Base-by-base conservation (phyloP, 768 basidiomycete species). In the Serpula lacrymans region DNA sequence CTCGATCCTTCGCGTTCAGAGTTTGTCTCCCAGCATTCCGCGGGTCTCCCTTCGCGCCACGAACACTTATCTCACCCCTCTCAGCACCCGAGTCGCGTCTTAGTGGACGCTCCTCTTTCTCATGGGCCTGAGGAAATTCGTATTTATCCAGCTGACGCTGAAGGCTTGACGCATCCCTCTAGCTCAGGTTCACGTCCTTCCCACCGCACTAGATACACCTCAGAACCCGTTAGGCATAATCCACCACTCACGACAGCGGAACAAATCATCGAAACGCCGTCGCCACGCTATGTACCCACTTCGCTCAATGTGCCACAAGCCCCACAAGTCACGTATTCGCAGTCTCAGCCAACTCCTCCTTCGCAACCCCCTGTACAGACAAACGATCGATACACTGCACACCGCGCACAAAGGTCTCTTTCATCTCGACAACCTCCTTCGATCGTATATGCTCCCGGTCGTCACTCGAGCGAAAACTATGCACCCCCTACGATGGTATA, bases 401-500 rank as follows among this genome's bases (percentile, higher is more conserved):
- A 49, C 42, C 67, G 59, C 48, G 69, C 66, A 48, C 70, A 61
- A 60, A 48, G 49, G 57, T 55, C n/a, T n/a, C n/a, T n/a, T n/a
- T 17, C 59, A 58, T 53, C 58, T 8, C 42, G 58, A 37, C 68
- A 72, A 21, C 71, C 73, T 3, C 77, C 80, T 21, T 72, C 77
- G 43, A 81, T 82, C 47, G 68, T 80, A 40, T 82, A 82, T 55
- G 78, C 80, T 14, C 75, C 80, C 3, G 41, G 31, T 61, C 72
- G 27, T 39, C 71, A 71, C 48, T 62, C 67, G 20, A 64, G 56
- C 39, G 65, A 75, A 38, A 71, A 73, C 49, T 84, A 84, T 48
- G 63, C 75, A 6, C 80, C 82, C 13, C 80, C 80, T 11, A 68
- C 73, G 0, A 75, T 82, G 42, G 74, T 75, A 9, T 72, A 80